Evolutionary conservation across 2,329 filamentous ascomycete genomes (phyloP).

Genomic region (Fusarium albosuccineum): DNA sequence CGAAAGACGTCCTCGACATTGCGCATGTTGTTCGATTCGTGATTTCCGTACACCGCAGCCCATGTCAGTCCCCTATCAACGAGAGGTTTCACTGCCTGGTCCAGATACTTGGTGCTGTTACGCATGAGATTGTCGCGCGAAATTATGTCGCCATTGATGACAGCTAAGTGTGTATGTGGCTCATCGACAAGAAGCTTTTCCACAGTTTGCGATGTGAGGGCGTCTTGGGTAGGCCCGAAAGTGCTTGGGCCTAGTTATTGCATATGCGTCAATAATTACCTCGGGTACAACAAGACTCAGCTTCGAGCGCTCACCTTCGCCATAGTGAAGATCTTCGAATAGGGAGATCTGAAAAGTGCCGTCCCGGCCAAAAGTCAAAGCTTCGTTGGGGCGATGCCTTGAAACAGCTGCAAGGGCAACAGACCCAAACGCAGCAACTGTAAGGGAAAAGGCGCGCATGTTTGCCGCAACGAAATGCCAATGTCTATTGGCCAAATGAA

Average conservation of each 20-base stretch:
- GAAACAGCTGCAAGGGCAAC: conserved; percentile 3
- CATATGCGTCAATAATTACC: not conserved
- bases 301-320: conserved; percentile 66
- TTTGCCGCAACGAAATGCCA: not conserved
- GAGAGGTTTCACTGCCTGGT: conserved; percentile 69
- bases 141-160: conserved; percentile 79
- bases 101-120: conserved; percentile 68
- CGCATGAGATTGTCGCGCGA: conserved; percentile 69
- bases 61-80: conserved; percentile 66
- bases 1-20: conserved; percentile 58
- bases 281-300: fast-evolving
- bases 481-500: no score
- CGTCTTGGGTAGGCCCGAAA: conserved; percentile 27
- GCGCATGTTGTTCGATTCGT: conserved; percentile 72
- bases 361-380: conserved; percentile 54
- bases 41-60: conserved; percentile 78
- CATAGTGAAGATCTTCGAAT: conserved; percentile 79
- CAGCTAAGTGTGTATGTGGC: conserved; percentile 62
- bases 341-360: conserved; percentile 68
- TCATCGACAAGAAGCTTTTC: conserved; percentile 18
- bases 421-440: not conserved
- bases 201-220: conserved; percentile 18
- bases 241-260: conserved; percentile 16
- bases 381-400: not conserved
- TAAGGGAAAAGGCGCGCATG: not conserved